Percentiles rank a stretch among this genome's conserved stretches.
These are phyloP conservation scores for Anthracocystis walkeri DNA, from an alignment of 1,284 basidiomycete species.

Conservation along the genomic window DNA sequence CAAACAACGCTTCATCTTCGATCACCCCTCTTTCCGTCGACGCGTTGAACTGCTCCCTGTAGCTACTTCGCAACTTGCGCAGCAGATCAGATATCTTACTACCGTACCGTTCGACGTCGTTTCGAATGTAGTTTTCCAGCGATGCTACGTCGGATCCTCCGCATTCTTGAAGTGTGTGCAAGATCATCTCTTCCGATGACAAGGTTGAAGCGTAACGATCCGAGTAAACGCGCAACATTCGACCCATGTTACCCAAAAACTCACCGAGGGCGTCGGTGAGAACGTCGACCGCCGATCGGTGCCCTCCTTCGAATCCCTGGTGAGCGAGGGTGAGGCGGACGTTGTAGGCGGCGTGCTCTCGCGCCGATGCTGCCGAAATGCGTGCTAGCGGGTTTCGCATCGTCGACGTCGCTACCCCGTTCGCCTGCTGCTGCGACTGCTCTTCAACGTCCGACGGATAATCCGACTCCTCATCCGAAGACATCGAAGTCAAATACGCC, in stretches of 20 bases:
- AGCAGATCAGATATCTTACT: conserved; percentile 81
- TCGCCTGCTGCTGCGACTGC: conserved; percentile 6
- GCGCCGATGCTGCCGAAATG: conserved; percentile 42
- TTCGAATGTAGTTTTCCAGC: conserved; percentile 86
- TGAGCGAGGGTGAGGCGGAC: conserved; percentile 60
- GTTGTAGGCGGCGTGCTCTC: conserved; percentile 50
- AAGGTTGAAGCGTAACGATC: conserved; percentile 85
- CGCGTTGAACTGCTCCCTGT: conserved; percentile 78
- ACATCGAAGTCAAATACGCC: conserved; percentile 55
- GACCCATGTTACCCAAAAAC: conserved; percentile 86
- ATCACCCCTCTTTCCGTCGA: conserved; percentile 70
- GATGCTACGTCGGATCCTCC: conserved; percentile 81
- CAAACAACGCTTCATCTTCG: conserved; percentile 81
- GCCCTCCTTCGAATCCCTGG: conserved; percentile 63
- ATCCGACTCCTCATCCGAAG: conserved; percentile 60
- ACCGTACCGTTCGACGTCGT: conserved; percentile 88
- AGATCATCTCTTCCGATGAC: conserved; percentile 89
- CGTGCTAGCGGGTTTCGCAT: conserved; percentile 24
- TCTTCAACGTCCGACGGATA: conserved; percentile 54
- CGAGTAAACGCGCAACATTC: conserved; percentile 82
- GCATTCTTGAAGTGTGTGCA: conserved; percentile 88
- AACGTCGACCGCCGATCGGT: conserved; percentile 77
- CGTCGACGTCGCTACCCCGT: not conserved
- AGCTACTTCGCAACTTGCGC: conserved; percentile 84
- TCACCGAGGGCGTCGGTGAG: conserved; percentile 83